phyloP scores from a whole-genome alignment of 371 early-diverging fungal genomes.

The Actinomucor elegans region DNA sequence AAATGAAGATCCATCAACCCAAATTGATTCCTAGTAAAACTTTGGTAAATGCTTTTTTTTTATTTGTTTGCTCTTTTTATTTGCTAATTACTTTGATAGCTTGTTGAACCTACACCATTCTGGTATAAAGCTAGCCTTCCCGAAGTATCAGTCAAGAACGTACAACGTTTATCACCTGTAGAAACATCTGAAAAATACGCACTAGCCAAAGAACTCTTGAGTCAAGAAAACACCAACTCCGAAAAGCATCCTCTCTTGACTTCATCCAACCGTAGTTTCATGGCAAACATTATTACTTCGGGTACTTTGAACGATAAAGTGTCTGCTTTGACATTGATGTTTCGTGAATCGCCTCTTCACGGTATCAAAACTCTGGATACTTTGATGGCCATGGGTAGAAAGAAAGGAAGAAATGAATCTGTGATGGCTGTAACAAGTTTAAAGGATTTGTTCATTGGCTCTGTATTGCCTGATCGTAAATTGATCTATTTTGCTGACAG shows the following conservation, averaged over 20 bases:
- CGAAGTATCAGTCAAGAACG: slow-evolving; percentile 26
- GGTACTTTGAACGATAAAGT: slow-evolving; percentile 94
- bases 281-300: slow-evolving; percentile 81
- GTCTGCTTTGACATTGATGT: slow-evolving; percentile 87
- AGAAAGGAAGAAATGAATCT: slow-evolving; percentile 88
- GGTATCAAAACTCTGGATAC: slow-evolving; percentile 75
- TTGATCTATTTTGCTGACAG: slow-evolving; percentile 89
- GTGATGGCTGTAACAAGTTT: slow-evolving; percentile 83
- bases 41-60: slow-evolving; percentile 1
- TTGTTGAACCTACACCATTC: slow-evolving; percentile 53
- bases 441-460: slow-evolving; percentile 85
- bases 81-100: slow-evolving; percentile 8
- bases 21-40: slow-evolving; percentile 15
- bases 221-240: slow-evolving; percentile 69
- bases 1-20: slow-evolving; percentile 19
- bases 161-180: slow-evolving; percentile 30
- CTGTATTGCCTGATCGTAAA: slow-evolving; percentile 81
- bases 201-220: slow-evolving; percentile 66
- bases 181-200: slow-evolving; percentile 47
- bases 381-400: slow-evolving; percentile 82
- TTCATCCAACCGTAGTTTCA: slow-evolving; percentile 82
- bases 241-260: slow-evolving; percentile 58
- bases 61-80: not conserved
- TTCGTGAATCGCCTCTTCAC: slow-evolving; percentile 93
- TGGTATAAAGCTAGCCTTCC: slow-evolving; percentile 51